A percentile compares a stretch with the other conserved stretches of the same genome.
Evolutionary conservation across 495 filamentous ascomycete genomes (phyloP).

Genomic region (Cudoniella acicularis): DNA sequence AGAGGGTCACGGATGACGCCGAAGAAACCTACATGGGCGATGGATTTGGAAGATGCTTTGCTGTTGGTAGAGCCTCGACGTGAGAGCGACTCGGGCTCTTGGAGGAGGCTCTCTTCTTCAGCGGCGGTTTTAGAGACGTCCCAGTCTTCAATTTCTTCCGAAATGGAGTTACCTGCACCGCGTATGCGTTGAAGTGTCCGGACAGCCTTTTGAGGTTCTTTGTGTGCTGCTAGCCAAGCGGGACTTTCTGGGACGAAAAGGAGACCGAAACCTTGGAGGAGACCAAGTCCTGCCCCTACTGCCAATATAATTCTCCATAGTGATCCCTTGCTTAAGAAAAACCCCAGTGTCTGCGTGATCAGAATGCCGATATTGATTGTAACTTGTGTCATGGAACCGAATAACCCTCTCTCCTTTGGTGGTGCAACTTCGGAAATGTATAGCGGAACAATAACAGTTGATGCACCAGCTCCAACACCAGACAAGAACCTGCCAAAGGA

Average conservation of each 20-base stretch:
- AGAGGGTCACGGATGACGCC: constrained; percentile 58
- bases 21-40: constrained; percentile 59
- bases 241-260: constrained; percentile 79
- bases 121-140: constrained; percentile 33
- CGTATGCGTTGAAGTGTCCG: constrained; percentile 69
- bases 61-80: constrained; percentile 41
- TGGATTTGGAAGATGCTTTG: constrained; percentile 31
- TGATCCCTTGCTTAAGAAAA: constrained; percentile 72
- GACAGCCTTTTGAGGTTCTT: constrained; percentile 56
- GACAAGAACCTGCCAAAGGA: constrained; percentile 71
- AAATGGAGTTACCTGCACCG: constrained; percentile 63
- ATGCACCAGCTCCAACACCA: constrained; percentile 79
- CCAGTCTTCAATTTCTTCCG: constrained; percentile 68
- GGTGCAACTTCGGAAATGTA: constrained; percentile 92
- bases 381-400: constrained; percentile 88
- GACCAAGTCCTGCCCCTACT: constrained; percentile 64
- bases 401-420: constrained; percentile 71
- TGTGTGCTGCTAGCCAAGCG: constrained; percentile 72
- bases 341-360: constrained; percentile 76
- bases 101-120: constrained; percentile 48
- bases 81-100: constrained; percentile 17
- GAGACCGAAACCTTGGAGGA: constrained; percentile 62
- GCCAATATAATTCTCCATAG: constrained; percentile 82
- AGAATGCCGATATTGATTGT: constrained; percentile 94
- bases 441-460: constrained; percentile 91